Conservation (phyloP, 805 yeast genomes). For the Cyberlindnera mycetangii region DNA sequence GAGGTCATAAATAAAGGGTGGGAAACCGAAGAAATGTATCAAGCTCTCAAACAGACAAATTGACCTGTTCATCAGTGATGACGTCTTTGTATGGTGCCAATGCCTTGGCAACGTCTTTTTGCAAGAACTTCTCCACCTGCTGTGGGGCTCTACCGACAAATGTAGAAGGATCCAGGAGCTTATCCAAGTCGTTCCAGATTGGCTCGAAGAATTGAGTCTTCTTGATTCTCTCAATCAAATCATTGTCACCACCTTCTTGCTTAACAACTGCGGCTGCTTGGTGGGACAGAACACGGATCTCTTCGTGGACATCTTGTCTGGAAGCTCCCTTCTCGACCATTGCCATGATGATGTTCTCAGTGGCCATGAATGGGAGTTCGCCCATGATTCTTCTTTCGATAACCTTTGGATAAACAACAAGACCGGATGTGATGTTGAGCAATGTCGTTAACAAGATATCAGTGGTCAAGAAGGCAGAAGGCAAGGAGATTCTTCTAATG, state of each 20-base stretch:
- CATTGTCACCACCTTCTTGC: constrained; percentile 98
- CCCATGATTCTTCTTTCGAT: constrained; percentile 93
- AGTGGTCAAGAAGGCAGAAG: constrained; percentile 94
- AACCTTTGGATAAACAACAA: constrained; percentile 98
- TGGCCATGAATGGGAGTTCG: constrained; percentile 99
- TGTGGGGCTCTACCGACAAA: constrained; percentile 98
- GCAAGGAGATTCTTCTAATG: constrained; percentile 93
- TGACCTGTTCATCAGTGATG: constrained; percentile 66
- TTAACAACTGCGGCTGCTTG: constrained; percentile 97
- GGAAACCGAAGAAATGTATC: too few relatives aligned
- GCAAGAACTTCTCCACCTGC: constrained; percentile 92
- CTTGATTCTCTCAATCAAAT: constrained; percentile 84
- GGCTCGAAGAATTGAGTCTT: constrained; percentile 82
- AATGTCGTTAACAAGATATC: constrained; percentile 89
- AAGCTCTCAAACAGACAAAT: constrained; percentile 68
- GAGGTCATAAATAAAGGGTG: too few relatives aligned
- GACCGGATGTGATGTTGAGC: constrained; percentile 88
- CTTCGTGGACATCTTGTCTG: constrained; percentile 98
- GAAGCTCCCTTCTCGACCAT: constrained; percentile 98
- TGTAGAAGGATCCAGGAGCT: constrained; percentile 83
- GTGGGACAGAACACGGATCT: constrained; percentile 93
- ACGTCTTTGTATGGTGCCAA: constrained; percentile 59
- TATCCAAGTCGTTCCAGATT: constrained; percentile 78
- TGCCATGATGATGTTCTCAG: constrained; percentile 98
- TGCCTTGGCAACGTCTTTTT: constrained; percentile 80